Percentiles rank a stretch among this genome's conserved stretches.
Conservation (phyloP, 176 grass and related monocot species). For the Cymbopogon citratus region DNA sequence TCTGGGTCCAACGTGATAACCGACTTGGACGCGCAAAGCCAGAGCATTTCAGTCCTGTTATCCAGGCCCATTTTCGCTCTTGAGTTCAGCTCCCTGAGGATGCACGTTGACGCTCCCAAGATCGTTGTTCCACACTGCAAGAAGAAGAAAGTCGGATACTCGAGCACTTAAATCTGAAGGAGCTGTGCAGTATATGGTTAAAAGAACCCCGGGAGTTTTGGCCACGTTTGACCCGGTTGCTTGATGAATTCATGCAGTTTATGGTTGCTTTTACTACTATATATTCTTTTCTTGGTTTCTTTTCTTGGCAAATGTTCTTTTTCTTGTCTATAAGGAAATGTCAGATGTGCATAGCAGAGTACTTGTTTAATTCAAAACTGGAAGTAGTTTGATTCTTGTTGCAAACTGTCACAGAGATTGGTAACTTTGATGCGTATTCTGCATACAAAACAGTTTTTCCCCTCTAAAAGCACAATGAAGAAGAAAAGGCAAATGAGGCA, state of each 20-base stretch:
- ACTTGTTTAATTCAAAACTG: not conserved
- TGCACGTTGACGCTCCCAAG: constrained; percentile 72
- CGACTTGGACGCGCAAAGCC: constrained; percentile 33
- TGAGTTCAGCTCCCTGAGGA: constrained; percentile 74
- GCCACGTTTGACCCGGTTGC: not conserved
- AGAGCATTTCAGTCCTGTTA: constrained; percentile 60
- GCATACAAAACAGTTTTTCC: not conserved
- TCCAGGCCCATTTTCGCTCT: constrained; percentile 79
- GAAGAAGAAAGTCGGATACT: constrained; percentile 47
- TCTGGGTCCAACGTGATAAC: not conserved
- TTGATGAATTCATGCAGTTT: constrained; percentile 16
- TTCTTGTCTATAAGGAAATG: not conserved
- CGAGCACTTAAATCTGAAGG: constrained; percentile 30
- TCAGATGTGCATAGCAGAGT: not conserved
- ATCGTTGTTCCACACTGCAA: constrained; percentile 28
- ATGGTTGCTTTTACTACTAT: not conserved
- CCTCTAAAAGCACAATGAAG: not conserved
- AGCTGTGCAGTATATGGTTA: not conserved
- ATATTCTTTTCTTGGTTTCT: not conserved
- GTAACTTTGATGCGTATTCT: not conserved
- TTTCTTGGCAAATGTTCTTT: not conserved
- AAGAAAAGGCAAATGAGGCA: not conserved
- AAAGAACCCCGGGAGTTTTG: constrained; percentile 6
- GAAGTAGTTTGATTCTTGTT: not conserved
- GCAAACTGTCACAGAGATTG: not conserved